Conservation (phyloP, 805 yeast species). For the Wickerhamomyces chambardii region DNA sequence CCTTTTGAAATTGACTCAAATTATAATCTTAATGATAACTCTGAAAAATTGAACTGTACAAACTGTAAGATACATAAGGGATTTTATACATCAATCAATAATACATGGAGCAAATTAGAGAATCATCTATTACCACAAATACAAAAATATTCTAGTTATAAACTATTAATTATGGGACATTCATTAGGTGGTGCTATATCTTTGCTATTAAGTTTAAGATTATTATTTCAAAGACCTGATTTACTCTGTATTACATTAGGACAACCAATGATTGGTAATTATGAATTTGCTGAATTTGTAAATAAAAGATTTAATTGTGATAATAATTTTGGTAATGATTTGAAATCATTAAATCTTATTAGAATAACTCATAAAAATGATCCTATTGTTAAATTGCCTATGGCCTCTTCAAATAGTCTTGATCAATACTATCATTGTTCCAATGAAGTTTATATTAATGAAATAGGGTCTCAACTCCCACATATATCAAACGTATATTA, state of each 20-base stretch:
- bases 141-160: slow-evolving; percentile 1
- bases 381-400: slow-evolving; percentile 17
- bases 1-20: slow-evolving; percentile 3
- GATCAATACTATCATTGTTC: slow-evolving; percentile 10
- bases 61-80: slow-evolving; percentile 16
- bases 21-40: too few relatives aligned
- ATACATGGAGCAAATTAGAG: slow-evolving; percentile 6
- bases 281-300: slow-evolving; percentile 6
- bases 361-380: slow-evolving; percentile 17
- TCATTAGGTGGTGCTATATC: slow-evolving; percentile 20
- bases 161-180: slow-evolving; percentile 15
- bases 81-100: slow-evolving; percentile 7
- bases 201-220: slow-evolving; percentile 5
- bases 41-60: slow-evolving; percentile 1
- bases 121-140: neutral
- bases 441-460: slow-evolving; percentile 16
- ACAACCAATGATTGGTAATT: slow-evolving; percentile 18
- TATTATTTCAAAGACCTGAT: neutral
- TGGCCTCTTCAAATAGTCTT: slow-evolving; percentile 8
- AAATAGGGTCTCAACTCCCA: slow-evolving; percentile 9
- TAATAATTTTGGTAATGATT: neutral
- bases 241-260: slow-evolving; percentile 14
- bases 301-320: slow-evolving; percentile 4
- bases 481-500: slow-evolving; percentile 54
- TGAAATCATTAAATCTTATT: slow-evolving; percentile 5